These are phyloP conservation scores for Trichosporon sp. DNA, from an alignment of 1,284 basidiomycete species.

Conservation along the genomic window DNA sequence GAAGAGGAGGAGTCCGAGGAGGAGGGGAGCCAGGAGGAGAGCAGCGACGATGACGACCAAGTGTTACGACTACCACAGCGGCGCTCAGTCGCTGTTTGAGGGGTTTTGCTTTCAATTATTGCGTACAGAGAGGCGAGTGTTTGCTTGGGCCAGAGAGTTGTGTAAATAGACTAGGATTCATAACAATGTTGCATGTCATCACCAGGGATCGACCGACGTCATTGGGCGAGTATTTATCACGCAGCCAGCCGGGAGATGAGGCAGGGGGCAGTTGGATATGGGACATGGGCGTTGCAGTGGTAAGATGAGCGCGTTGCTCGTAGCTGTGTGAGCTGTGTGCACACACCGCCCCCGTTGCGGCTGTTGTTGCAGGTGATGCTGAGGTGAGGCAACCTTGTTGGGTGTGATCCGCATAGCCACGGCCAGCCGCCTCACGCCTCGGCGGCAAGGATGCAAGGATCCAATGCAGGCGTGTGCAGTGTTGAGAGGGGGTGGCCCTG, in stretches of 20 bases:
- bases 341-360: neutral
- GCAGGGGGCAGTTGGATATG: too few species aligned
- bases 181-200: neutral
- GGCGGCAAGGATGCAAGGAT: too few species aligned
- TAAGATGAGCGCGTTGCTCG: neutral
- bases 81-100: neutral
- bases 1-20: slow-evolving; percentile 4
- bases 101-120: neutral
- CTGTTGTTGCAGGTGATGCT: neutral
- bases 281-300: too few species aligned
- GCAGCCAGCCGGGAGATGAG: too few species aligned
- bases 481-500: neutral
- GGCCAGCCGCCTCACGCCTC: too few species aligned
- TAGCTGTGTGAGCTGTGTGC: too few species aligned
- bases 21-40: slow-evolving; percentile 18
- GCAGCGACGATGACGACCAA: slow-evolving; percentile 6
- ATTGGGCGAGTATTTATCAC: neutral
- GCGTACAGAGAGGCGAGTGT: neutral
- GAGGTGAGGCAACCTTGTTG: neutral
- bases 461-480: too few species aligned
- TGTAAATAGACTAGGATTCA: neutral
- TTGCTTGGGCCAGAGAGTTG: neutral
- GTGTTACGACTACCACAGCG: neutral
- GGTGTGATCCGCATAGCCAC: neutral
- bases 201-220: neutral